Base-by-base conservation (phyloP, 148 eudicot genomes). In the Oxyria digyna region DNA sequence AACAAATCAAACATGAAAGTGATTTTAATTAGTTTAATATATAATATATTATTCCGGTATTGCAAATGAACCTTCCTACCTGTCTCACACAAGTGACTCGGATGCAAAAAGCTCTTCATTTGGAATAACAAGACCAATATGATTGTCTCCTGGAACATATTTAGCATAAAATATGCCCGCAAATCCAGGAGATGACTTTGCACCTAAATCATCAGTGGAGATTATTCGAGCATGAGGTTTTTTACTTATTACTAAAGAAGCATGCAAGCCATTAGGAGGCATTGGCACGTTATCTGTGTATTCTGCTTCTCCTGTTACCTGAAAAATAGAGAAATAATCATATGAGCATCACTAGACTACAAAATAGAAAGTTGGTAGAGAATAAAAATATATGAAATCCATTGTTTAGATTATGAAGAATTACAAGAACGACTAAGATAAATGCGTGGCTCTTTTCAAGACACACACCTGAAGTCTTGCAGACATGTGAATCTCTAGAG, bases 281-380 rank as follows among this genome's bases (percentile, higher is more conserved):
- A 83, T 75, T 43, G 89, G 86, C 50, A 81, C 45, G 78, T 95
- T 97, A 83, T 95, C 99, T 46, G 87, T 85, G 69, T 91, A 95
- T 81, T 91, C 96, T 67, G 97, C 99, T 78, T 95, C 97, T 33
- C 97, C 97, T 14, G 97, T 85, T 54, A 92, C 97, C 97, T 91
- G 65, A 14, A 59, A 59, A n/a, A n/a, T n/a, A 27, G 20, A 59
- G 21, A 31, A 5, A 57, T 29, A 59, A 29, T n/a, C n/a, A n/a
- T 59, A n/a, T 31, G 4, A 13, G 13, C n/a, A 57, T 12, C 65
- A 59, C 37, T 11, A 5, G 17, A 29, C 37, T 20, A 31, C 65
- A 14, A 59, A 29, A 26, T 4, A 27, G 14, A 0, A 57, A 59
- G 37, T 13, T 59, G 29, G 65, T 18, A 59, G 65, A 2, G 38